Evolutionary conservation across 441 rosid species (phyloP), one percentile per base, ranked within the genome.

Genomic region (Eugenia klotzschiana): DNA sequence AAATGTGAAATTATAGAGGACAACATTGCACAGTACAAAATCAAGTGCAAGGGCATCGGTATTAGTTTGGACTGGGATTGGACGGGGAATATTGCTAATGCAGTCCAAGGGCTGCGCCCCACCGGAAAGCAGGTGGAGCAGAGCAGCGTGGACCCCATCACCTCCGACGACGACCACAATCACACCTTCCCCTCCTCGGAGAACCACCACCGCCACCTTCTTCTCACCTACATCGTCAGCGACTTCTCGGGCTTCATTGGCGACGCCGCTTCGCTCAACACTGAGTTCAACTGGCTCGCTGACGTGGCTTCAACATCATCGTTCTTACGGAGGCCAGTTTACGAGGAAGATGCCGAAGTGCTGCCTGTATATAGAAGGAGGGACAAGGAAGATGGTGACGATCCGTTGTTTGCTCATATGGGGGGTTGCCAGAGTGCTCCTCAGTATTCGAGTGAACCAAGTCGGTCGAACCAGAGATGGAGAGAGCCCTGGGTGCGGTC

Each of bases 61-160:
- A 46, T 46, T 3, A 11, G 50, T 46, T 11, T 46, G 50, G 50
- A 46, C 14, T 46, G 50, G 50, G 50, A 46, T 46, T 46, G 50
- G 50, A 46, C 14, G 12, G 50, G 50, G 50, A 14, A 46, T 46
- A 3, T 46, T 11, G 50, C 50, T 14, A 14, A 46, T 11, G 4
- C 50, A 46, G 50, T 46, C 14, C 50, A 46, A 11, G 50, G 14
- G 50, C 14, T 11, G 14, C 14, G 14, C 14, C 14, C 50, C 50
- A 4, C 14, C 14, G 4, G 50, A 11, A 46, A 46, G 50, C 91
- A 89, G 80, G 92, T 89, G 20, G 92, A 90, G 82, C 87, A 90
- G 49, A 90, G 89, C 85, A 88, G 87, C 53, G 84, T 83, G 80
- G 90, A 90, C 81, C 92, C 92, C 40, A 25, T 89, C 23, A 84